phyloP scores from a whole-genome alignment of 176 grass and related monocot genomes.

The Oryza meyeriana region DNA sequence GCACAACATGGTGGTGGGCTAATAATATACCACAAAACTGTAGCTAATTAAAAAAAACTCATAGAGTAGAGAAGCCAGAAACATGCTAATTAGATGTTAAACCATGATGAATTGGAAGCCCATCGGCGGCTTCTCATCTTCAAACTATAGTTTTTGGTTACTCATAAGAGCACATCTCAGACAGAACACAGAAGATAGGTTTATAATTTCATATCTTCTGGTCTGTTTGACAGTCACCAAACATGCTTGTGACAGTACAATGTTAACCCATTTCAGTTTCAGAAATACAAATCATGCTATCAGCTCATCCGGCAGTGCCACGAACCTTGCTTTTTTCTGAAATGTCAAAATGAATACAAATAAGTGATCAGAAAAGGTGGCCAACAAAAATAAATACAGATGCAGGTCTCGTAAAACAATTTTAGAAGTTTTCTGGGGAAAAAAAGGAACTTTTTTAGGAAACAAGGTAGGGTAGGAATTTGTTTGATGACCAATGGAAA shows the following conservation, averaged over 20 bases:
- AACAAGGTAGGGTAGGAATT: not conserved
- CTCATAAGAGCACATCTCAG: not conserved
- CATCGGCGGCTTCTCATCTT: conserved; percentile 61
- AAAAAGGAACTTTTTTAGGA: not conserved
- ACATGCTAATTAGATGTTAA: conserved; percentile 16
- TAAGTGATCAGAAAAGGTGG: not conserved
- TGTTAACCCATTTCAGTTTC: conserved; percentile 20
- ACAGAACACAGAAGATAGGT: conserved; percentile 44
- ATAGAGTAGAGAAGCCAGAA: not conserved
- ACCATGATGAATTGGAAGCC: conserved; percentile 56
- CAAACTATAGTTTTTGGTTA: conserved; percentile 21
- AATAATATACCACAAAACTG: conserved; percentile 12
- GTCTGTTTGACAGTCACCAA: conserved; percentile 25
- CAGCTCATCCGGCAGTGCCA: conserved; percentile 56
- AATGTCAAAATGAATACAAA: conserved; percentile 15
- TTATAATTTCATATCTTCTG: conserved; percentile 46
- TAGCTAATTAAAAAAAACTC: not conserved
- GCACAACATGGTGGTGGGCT: conserved; percentile 19
- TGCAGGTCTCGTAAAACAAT: not conserved
- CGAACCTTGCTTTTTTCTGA: conserved; percentile 54
- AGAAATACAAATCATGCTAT: conserved; percentile 32
- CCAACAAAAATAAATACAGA: not conserved
- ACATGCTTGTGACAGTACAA: conserved; percentile 27
- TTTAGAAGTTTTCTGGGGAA: not conserved
- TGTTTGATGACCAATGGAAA: not conserved